Evolutionary conservation across 2,329 filamentous ascomycete species (phyloP), one percentile per base, ranked within the genome.

Genomic region (Microdochium paspali): DNA sequence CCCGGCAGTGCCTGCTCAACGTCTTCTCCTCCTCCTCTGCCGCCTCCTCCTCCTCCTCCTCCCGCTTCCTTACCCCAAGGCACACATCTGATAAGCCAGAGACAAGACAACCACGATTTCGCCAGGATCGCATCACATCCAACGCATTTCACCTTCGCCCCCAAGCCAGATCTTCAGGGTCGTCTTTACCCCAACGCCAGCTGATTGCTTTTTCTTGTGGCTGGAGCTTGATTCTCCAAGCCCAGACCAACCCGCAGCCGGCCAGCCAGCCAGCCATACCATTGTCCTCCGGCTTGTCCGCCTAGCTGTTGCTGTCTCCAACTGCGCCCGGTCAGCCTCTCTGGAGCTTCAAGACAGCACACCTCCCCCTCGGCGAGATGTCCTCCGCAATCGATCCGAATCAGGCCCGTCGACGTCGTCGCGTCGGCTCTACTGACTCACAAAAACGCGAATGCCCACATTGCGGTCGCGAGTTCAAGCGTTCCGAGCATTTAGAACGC

Each of bases 381-480:
- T 18, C 15, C 10, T 15, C 15, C 35, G 18, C 13, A 7, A 40
- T 40, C n/a, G 35, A 40, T 18, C 35, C 35, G 6, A 44, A 44
- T 20, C 42, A 44, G 20, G 23, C 42, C n/a, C 42, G 42, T 18
- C 42, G 42, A 15, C 42, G 42, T 24, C 42, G 42, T 3, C 3
- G 42, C 3, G 42, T 26, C 42, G 42, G 42, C 23, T 44, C 42
- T 24, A 44, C 42, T 5, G 42, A 44, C 12, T 26, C 42, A 10
- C 42, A 44, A 25, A 24, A 44, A 24, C 42, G 42, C 42, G 23
- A 26, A 13, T 44, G 42, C 23, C 42, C 42, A 6, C 42, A 44
- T 26, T 44, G 42, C 23, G 42, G 42, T 18, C 42, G 42, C 42
- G 42, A 26, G 23, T 44, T 44, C 42, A 44, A 44, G 42, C 42